Percentiles rank a stretch among this genome's conserved stretches.
Evolutionary conservation across 192 early-diverging fungal species (phyloP).

Genomic region (Mortierella antarctica): DNA sequence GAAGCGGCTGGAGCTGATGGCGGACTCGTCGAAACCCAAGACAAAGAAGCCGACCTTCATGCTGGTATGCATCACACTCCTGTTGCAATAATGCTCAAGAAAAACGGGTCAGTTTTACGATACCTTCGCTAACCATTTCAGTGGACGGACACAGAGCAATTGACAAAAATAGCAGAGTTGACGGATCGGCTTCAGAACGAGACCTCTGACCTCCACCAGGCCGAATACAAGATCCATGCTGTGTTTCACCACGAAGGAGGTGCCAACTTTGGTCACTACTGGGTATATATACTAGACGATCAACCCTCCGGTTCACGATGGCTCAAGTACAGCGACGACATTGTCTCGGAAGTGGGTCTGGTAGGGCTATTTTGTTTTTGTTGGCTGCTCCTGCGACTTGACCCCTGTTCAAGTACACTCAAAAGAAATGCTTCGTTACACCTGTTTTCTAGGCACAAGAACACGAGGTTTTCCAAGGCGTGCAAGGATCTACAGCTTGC

Average conservation of each 20-base stretch:
- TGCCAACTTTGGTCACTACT: slow-evolving; percentile 81
- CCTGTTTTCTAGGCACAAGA: slow-evolving; percentile 52
- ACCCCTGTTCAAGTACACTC: background rate
- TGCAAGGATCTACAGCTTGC: slow-evolving; percentile 73
- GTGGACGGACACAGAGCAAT: slow-evolving; percentile 3
- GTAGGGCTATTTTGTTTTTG: slow-evolving; percentile 11
- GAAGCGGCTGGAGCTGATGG: no score
- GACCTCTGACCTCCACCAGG: slow-evolving; percentile 43
- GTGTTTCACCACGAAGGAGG: slow-evolving; percentile 79
- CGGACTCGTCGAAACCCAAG: no score
- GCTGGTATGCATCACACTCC: no score
- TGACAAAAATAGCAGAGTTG: slow-evolving; percentile 22
- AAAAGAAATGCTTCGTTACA: background rate
- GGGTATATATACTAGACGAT: slow-evolving; percentile 77
- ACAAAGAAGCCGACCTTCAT: no score
- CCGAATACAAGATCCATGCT: slow-evolving; percentile 75
- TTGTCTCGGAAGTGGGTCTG: slow-evolving; percentile 63
- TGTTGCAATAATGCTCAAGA: no score
- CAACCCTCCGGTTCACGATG: slow-evolving; percentile 62
- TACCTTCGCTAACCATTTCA: no score
- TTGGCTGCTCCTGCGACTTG: background rate
- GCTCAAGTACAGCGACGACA: slow-evolving; percentile 81
- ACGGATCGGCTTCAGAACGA: slow-evolving; percentile 35
- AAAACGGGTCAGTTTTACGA: background rate
- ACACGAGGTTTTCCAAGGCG: slow-evolving; percentile 65